Conservation (phyloP, 805 yeast genomes). For the Pichia sporocuriosa region DNA sequence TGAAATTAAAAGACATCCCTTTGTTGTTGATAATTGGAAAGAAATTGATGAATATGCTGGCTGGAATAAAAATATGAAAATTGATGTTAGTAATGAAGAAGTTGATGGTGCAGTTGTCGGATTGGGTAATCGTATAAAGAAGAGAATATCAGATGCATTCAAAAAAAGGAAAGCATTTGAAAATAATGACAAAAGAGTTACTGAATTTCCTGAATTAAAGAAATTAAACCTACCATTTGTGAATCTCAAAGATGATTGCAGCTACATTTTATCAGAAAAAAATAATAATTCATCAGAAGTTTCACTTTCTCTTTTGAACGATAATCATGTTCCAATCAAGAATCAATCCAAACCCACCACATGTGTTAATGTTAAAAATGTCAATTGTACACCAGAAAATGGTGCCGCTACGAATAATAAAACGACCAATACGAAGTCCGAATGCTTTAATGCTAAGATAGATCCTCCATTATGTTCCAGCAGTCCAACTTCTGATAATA, state of each 20-base stretch:
- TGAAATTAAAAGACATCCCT: conserved; percentile 73
- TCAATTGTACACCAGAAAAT: too few species aligned
- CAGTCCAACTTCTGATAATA: too few species aligned
- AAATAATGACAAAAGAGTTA: background rate
- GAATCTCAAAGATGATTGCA: conserved; percentile 12
- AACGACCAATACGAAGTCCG: too few species aligned
- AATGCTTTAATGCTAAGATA: too few species aligned
- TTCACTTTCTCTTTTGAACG: conserved; percentile 1
- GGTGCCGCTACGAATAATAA: too few species aligned
- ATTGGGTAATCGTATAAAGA: conserved; percentile 59
- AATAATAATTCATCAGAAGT: background rate
- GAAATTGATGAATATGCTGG: conserved; percentile 24
- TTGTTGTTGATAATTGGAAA: conserved; percentile 30
- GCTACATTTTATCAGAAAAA: conserved; percentile 16
- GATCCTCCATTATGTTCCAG: too few species aligned
- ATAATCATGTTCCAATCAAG: background rate
- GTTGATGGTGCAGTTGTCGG: conserved; percentile 75
- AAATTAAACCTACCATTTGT: conserved; percentile 2
- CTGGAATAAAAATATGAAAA: conserved; percentile 33
- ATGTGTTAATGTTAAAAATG: background rate
- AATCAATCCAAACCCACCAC: background rate
- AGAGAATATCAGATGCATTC: conserved; percentile 40
- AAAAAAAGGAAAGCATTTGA: conserved; percentile 3
- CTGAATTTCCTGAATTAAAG: background rate
- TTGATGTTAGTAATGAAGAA: conserved; percentile 60